Evolutionary conservation across 441 rosid species (phyloP).

Genomic region (Erodium trifolium): DNA sequence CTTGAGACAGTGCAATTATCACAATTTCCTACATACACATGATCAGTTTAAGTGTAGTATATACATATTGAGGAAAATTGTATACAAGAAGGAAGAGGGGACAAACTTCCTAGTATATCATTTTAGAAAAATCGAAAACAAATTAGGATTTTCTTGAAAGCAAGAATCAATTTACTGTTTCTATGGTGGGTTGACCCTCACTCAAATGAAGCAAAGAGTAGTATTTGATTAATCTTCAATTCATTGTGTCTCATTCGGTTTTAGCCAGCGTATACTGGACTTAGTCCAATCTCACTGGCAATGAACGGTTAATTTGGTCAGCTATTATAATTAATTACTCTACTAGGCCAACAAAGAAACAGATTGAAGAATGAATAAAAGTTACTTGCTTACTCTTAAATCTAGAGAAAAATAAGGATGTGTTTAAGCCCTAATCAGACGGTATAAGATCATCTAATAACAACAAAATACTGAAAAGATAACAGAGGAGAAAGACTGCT

Average conservation of each 20-base stretch:
- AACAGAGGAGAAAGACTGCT: background rate
- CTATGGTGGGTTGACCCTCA: background rate
- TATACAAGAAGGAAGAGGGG: background rate
- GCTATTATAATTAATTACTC: background rate
- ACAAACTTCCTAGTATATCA: background rate
- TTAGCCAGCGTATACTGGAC: background rate
- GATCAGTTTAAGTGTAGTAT: slow-evolving; percentile 1
- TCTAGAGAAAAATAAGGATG: background rate
- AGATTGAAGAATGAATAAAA: background rate
- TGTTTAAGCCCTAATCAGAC: background rate
- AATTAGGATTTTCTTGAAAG: background rate
- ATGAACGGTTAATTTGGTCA: background rate
- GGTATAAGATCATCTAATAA: background rate
- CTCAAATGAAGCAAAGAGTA: background rate
- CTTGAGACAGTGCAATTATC: slow-evolving; percentile 36
- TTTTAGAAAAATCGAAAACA: background rate
- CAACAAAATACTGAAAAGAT: background rate
- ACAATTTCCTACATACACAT: slow-evolving; percentile 37
- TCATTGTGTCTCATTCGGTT: background rate
- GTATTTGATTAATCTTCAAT: background rate
- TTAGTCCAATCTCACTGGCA: background rate
- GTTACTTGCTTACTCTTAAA: background rate
- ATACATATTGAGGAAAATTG: background rate
- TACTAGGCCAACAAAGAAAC: background rate
- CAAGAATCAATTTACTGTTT: background rate